Conservation (phyloP, 176 grass and related monocot species). For the Ensete ventricosum region DNA sequence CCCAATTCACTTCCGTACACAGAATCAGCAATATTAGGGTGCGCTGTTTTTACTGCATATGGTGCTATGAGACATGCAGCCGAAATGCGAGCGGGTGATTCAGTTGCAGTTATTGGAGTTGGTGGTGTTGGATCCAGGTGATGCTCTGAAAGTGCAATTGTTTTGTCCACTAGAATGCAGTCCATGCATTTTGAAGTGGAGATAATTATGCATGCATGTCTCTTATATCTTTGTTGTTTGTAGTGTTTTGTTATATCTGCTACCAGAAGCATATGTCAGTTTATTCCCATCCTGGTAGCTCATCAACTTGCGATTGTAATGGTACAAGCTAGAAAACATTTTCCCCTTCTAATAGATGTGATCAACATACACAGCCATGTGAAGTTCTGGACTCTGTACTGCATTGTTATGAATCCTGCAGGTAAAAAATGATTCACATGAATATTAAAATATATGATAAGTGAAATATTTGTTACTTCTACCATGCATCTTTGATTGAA, state of each 20-base stretch:
- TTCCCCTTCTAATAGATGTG: not conserved
- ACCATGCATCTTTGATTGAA: too few relatives aligned
- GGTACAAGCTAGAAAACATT: not conserved
- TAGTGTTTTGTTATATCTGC: not conserved
- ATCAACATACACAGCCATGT: not conserved
- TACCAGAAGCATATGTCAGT: not conserved
- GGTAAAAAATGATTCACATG: too few relatives aligned
- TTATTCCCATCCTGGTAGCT: not conserved
- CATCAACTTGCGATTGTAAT: not conserved
- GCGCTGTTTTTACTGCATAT: constrained; percentile 92
- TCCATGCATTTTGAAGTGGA: not conserved
- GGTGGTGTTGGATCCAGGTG: constrained; percentile 96
- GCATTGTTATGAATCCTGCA: too few relatives aligned
- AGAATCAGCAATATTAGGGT: constrained; percentile 89
- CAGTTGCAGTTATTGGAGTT: constrained; percentile 94
- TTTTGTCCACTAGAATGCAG: not conserved
- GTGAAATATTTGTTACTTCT: too few relatives aligned
- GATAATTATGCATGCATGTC: not conserved
- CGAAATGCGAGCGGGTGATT: constrained; percentile 80
- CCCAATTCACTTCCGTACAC: constrained; percentile 68
- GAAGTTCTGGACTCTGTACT: not conserved
- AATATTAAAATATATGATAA: too few relatives aligned
- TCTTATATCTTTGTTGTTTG: not conserved
- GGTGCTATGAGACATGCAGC: constrained; percentile 92
- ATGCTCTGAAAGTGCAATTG: not conserved